Base-by-base conservation (phyloP, 106 monocot species). In the Triglochin maritima region DNA sequence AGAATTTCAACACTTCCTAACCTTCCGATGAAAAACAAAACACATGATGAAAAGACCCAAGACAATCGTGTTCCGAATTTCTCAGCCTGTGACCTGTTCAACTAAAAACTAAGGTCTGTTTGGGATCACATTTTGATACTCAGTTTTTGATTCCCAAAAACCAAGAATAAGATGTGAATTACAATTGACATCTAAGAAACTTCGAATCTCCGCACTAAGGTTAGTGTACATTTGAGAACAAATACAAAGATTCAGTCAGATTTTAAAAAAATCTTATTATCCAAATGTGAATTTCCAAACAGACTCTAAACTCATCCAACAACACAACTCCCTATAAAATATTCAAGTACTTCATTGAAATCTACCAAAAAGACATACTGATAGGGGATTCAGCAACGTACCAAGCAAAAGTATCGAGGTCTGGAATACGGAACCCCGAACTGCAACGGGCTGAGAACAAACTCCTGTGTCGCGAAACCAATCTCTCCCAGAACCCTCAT, bases 371-470 rank as follows among this genome's bases (percentile, higher is more conserved):
- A 8, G 11, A 52, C 9, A 52, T 11, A 11, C 52, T 52, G 11
- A 11, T 52, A 52, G 52, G 11, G 11, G 52, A 52, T 11, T 52
- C 52, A 52, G 52, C 7, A 52, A 65, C 3, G 6, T 86, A 96
- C 95, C 87, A 96, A 66, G 63, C 90, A 96, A 75, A 96, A 96
- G 65, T 96, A 96, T 16, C 95, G 80, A 69, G 95, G 90, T 59
- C 95, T 81, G 64, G 95, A 96, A 83, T 96, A 96, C 68, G 95
- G 95, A 45, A 96, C 63, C 43, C 81, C 79, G 80, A 96, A 90
- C 63, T 96, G 95, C 70, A 96, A 48, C 16, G 90, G 95, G 51
- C 87, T 95, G 64, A 95, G 72, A 43, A 95, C 85, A 74, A 72
- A 95, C 65, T 95, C 94, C 75, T 95, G 90, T 11, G 78, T 81